Conservation (phyloP, 495 filamentous ascomycete species). For the Penicillium bialowiezense region DNA sequence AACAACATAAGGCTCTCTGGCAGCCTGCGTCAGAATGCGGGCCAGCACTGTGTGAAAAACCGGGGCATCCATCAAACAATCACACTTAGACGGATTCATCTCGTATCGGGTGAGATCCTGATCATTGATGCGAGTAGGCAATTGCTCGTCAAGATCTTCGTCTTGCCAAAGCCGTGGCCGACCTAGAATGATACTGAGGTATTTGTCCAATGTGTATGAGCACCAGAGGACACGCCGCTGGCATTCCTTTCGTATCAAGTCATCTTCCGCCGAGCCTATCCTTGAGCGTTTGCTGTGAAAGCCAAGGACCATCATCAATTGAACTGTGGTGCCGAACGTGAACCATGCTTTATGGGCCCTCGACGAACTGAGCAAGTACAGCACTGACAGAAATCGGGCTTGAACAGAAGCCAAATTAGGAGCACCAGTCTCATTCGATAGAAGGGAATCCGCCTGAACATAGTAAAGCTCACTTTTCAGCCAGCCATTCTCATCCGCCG, state of each 20-base stretch:
- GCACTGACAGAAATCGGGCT: conserved; percentile 25
- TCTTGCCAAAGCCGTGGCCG: conserved; percentile 26
- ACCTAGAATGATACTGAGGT: conserved; percentile 29
- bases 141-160: conserved; percentile 24
- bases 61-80: conserved; percentile 30
- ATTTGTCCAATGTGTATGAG: conserved; percentile 30
- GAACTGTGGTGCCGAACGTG: conserved; percentile 25
- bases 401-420: conserved; percentile 22
- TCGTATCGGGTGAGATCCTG: conserved; percentile 8
- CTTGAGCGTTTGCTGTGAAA: conserved; percentile 18
- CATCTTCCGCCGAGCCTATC: not conserved
- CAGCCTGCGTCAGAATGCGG: conserved; percentile 21
- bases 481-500: conserved; percentile 16
- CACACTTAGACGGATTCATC: conserved; percentile 4
- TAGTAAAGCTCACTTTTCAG: conserved; percentile 24
- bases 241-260: conserved; percentile 18
- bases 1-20: conserved; percentile 23
- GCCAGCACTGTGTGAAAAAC: conserved; percentile 24
- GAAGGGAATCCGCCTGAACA: conserved; percentile 18
- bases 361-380: conserved; percentile 28
- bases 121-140: conserved; percentile 24
- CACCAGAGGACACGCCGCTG: conserved; percentile 27
- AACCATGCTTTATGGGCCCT: conserved; percentile 30
- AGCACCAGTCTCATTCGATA: conserved; percentile 17
- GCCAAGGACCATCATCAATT: conserved; percentile 30